phyloP scores from a whole-genome alignment of 148 eudicot species.

The Chenopodium formosanum region DNA sequence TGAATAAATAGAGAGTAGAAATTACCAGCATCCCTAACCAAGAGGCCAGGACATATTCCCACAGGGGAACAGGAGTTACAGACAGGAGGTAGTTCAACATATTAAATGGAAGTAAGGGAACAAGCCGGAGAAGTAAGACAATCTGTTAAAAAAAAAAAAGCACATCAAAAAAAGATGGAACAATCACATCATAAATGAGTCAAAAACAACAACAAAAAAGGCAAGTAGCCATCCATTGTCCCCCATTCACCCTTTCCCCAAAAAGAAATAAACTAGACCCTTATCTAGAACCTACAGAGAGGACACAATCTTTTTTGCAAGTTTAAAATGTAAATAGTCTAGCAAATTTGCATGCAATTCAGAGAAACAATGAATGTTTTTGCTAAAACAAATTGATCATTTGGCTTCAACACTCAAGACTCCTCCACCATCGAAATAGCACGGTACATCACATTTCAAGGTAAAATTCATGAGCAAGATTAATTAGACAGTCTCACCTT shows the following conservation, averaged over 20 bases:
- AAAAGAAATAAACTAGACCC: background rate
- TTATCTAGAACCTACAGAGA: background rate
- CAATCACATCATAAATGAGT: background rate
- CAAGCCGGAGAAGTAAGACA: constrained; percentile 89
- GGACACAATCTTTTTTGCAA: background rate
- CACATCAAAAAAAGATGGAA: constrained; percentile 8
- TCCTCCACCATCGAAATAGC: background rate
- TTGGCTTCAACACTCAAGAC: background rate
- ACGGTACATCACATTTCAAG: background rate
- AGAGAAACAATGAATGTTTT: background rate
- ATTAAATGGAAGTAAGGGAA: constrained; percentile 87
- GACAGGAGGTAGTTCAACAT: constrained; percentile 92
- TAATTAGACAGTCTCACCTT: background rate
- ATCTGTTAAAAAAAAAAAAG: constrained; percentile 49
- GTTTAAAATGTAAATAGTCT: background rate
- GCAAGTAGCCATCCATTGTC: background rate
- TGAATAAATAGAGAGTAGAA: constrained; percentile 13
- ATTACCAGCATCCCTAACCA: constrained; percentile 99
- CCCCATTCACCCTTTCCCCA: background rate
- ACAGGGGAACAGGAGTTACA: constrained; percentile 83
- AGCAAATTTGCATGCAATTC: background rate
- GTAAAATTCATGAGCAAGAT: background rate
- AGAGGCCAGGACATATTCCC: constrained; percentile 81
- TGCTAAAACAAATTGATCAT: background rate
- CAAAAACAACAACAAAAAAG: background rate